Evolutionary conservation across 306 rosid genomes (phyloP), one percentile per base, ranked within the genome.

Genomic region (Cajanus cajan): DNA sequence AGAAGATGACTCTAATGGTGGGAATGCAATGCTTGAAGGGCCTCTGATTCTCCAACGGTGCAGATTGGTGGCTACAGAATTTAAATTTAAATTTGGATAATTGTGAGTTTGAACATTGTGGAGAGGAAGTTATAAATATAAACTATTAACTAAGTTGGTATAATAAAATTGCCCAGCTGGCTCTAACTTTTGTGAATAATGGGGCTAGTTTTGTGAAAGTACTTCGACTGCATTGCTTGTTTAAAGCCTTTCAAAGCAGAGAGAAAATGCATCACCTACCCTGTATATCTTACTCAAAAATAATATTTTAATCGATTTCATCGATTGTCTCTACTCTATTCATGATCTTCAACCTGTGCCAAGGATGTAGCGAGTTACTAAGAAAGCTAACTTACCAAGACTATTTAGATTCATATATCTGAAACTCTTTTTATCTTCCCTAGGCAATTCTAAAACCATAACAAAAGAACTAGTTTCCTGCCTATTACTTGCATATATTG

Each of bases 11-110:
- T 31, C 15, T 4, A 81, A 31, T 18, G 85, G 97, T 48, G 94
- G 87, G 62, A 84, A 63, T 54, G 94, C 85, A 65, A 58, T 55
- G 31, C 80, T 81, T 50, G 67, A 63, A 28, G 68, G 84, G 33
- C 75, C 11, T 69, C 79, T 51, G 71, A 37, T 52, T 68, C 83
- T 73, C 4, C 24, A 75, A 86, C 73, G 75, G 25, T 50, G 86
- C 47, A 71, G 82, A 64, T 48, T 70, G 52, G 58, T 33, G 8
- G 66, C 93, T 87, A 69, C 70, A 83, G 61, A 71, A 72, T 51
- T 79, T 33, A 41, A 68, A 24, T 16, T 31, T 31, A 2, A 40
- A 19, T 68, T 72, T 37, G 51, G 41, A 78, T 21, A 10, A 6
- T 43, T 19, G 24, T 51, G 52, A 25, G 47, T 31, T 55, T 37